Evolutionary conservation across 495 filamentous ascomycete species (phyloP).

Genomic region (Clavariopsis aquatica): DNA sequence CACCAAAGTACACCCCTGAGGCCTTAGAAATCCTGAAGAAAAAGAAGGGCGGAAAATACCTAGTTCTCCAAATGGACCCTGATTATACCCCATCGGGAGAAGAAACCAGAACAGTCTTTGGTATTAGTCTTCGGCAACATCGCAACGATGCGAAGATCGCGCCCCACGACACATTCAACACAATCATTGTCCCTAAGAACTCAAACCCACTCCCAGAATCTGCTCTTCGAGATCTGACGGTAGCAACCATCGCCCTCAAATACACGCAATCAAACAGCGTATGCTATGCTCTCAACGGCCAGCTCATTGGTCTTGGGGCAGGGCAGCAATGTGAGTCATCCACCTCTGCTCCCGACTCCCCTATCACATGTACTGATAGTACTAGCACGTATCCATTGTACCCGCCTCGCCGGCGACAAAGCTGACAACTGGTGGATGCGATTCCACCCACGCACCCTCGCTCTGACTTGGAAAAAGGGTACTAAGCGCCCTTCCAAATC

Average conservation of each 20-base stretch:
- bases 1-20: slow-evolving; percentile 77
- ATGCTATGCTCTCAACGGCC: slow-evolving; percentile 93
- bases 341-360: background rate
- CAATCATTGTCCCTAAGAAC: slow-evolving; percentile 81
- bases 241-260: slow-evolving; percentile 95
- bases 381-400: slow-evolving; percentile 83
- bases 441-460: slow-evolving; percentile 83
- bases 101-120: slow-evolving; percentile 85
- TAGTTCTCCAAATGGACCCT: slow-evolving; percentile 91
- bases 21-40: slow-evolving; percentile 91
- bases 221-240: slow-evolving; percentile 85
- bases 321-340: slow-evolving; percentile 74
- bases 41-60: slow-evolving; percentile 98
- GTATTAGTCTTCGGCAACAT: slow-evolving; percentile 79
- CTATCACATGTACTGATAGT: background rate
- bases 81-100: slow-evolving; percentile 72
- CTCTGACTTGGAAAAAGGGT: slow-evolving; percentile 94
- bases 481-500: slow-evolving; percentile 95
- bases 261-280: slow-evolving; percentile 99
- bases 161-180: slow-evolving; percentile 77
- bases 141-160: slow-evolving; percentile 89
- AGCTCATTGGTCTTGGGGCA: slow-evolving; percentile 90
- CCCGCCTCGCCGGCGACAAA: slow-evolving; percentile 96
- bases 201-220: slow-evolving; percentile 69
- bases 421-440: slow-evolving; percentile 99